Conservation (phyloP, 2,329 filamentous ascomycete species). For the Fusarium sp. region DNA sequence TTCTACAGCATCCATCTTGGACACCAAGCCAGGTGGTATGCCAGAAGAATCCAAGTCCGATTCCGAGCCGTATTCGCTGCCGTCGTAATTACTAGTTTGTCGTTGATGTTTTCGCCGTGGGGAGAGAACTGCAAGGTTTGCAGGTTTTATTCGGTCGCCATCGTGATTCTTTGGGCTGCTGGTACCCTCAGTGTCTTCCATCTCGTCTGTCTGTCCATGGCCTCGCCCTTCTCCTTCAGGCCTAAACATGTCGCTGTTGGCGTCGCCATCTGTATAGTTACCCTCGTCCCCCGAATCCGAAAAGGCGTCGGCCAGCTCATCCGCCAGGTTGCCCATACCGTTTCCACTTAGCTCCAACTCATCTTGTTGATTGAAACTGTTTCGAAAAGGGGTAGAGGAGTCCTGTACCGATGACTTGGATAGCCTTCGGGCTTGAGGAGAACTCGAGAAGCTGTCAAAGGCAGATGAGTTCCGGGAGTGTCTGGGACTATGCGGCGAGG, state of each 20-base stretch:
- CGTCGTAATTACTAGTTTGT: slow-evolving; percentile 71
- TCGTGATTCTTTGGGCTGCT: slow-evolving; percentile 33
- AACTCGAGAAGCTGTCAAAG: slow-evolving; percentile 61
- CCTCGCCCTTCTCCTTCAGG: slow-evolving; percentile 11
- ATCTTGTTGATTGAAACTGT: slow-evolving; percentile 62
- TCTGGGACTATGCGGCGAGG: slow-evolving; percentile 65
- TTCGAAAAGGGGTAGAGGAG: slow-evolving; percentile 59
- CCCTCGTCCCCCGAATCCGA: slow-evolving; percentile 72
- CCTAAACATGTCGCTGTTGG: slow-evolving; percentile 39
- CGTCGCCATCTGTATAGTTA: slow-evolving; percentile 59
- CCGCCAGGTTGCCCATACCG: slow-evolving; percentile 80
- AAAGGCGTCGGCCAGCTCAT: slow-evolving; percentile 81
- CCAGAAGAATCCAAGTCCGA: slow-evolving; percentile 76
- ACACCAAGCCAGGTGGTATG: slow-evolving; percentile 73
- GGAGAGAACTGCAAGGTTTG: slow-evolving; percentile 59
- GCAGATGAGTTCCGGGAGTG: slow-evolving; percentile 69
- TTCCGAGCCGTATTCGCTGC: slow-evolving; percentile 79
- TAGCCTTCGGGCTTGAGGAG: slow-evolving; percentile 59
- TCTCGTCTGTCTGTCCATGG: slow-evolving; percentile 25
- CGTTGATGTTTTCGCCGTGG: slow-evolving; percentile 61
- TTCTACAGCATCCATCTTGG: slow-evolving; percentile 78
- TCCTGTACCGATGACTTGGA: slow-evolving; percentile 65
- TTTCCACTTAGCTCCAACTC: slow-evolving; percentile 61
- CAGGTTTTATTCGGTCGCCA: slow-evolving; percentile 48
- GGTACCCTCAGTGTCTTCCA: slow-evolving; percentile 16